These are phyloP conservation scores for Chrysoporthe cubensis DNA, from an alignment of 2,329 filamentous ascomycete genomes.

Conservation along the genomic window DNA sequence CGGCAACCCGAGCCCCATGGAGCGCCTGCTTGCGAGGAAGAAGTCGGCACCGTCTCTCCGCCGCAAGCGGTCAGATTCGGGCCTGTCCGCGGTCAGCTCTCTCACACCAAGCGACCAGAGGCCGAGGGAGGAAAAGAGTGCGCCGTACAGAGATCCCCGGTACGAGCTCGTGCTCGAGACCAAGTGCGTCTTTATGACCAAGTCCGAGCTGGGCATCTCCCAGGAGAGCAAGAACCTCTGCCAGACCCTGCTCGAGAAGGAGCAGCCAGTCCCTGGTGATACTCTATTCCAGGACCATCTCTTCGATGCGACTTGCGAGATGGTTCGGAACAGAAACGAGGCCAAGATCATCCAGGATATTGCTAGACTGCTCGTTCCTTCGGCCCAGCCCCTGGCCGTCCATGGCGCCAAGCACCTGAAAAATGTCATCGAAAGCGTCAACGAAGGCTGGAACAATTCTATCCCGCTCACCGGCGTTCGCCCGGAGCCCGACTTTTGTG, in stretches of 20 bases:
- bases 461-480: conserved; percentile 41
- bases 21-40: conserved; percentile 16
- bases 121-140: conserved; percentile 39
- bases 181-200: conserved; percentile 42
- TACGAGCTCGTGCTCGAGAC: conserved; percentile 40
- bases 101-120: conserved; percentile 38
- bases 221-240: conserved; percentile 39
- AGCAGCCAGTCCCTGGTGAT: conserved; percentile 35
- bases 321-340: neutral
- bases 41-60: neutral
- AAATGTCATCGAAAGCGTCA: conserved; percentile 44
- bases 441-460: conserved; percentile 47
- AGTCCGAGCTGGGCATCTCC: conserved; percentile 37
- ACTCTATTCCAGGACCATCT: conserved; percentile 37
- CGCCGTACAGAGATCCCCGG: conserved; percentile 35
- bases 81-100: neutral
- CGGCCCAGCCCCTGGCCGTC: conserved; percentile 15
- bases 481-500: conserved; percentile 48
- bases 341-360: neutral
- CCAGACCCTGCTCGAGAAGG: conserved; percentile 36
- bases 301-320: neutral
- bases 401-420: conserved; percentile 35
- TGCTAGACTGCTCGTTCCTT: neutral
- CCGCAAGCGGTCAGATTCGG: neutral
- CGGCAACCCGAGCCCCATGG: conserved; percentile 35